These are phyloP conservation scores for Panaeolus cyanescens DNA, from an alignment of 768 basidiomycete genomes.

Conservation along the genomic window DNA sequence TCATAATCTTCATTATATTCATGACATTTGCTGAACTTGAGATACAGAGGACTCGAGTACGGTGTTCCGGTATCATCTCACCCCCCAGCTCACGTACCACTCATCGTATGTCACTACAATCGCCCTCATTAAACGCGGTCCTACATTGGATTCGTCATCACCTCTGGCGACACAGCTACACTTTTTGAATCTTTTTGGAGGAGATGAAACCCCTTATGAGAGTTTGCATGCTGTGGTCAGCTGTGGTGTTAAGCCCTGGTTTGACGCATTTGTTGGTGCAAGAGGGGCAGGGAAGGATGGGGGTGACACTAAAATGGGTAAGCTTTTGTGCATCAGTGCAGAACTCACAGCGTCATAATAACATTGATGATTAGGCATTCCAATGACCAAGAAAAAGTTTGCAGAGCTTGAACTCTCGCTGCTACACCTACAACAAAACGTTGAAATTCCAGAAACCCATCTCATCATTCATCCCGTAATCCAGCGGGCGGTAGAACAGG, in stretches of 20 bases:
- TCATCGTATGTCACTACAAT: slow-evolving; percentile 81
- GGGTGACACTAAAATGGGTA: slow-evolving; percentile 77
- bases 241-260: slow-evolving; percentile 95
- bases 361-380: slow-evolving; percentile 58
- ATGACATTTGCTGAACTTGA: slow-evolving; percentile 7
- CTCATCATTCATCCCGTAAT: slow-evolving; percentile 90
- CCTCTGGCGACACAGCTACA: slow-evolving; percentile 88
- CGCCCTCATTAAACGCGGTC: slow-evolving; percentile 91
- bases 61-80: slow-evolving; percentile 67
- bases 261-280: slow-evolving; percentile 94
- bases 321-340: slow-evolving; percentile 10
- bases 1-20: slow-evolving; percentile 9
- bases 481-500: slow-evolving; percentile 82
- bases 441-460: slow-evolving; percentile 97
- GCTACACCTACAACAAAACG: slow-evolving; percentile 96
- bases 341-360: not conserved
- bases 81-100: slow-evolving; percentile 78
- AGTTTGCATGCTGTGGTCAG: slow-evolving; percentile 95
- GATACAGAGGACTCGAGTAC: slow-evolving; percentile 62
- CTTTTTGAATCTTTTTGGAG: slow-evolving; percentile 88
- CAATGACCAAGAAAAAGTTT: slow-evolving; percentile 99
- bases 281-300: slow-evolving; percentile 71
- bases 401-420: slow-evolving; percentile 95
- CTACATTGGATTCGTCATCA: slow-evolving; percentile 75
- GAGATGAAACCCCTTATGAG: slow-evolving; percentile 91